Evolutionary conservation across 768 basidiomycete genomes (phyloP).

Genomic region (Tylopilus balloui): DNA sequence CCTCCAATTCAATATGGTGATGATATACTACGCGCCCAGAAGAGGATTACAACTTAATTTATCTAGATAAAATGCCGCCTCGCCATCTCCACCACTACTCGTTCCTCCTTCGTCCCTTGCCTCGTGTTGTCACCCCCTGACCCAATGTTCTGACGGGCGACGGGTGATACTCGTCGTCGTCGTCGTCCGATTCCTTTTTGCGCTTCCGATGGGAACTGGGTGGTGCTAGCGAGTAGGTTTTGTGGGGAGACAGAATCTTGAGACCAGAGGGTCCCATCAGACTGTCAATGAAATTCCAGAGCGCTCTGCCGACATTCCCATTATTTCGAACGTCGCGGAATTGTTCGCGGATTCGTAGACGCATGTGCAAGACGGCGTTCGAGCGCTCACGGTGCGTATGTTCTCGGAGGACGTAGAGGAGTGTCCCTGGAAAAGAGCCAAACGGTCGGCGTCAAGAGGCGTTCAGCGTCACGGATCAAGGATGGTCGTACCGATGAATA

Average conservation of each 20-base stretch:
- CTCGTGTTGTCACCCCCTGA: slow-evolving; percentile 39
- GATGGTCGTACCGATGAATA: slow-evolving; percentile 62
- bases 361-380: slow-evolving; percentile 52
- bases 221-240: slow-evolving; percentile 2
- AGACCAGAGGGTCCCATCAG: slow-evolving; percentile 33
- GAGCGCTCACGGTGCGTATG: slow-evolving; percentile 44
- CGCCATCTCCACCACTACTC: neutral
- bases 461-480: neutral
- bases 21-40: neutral
- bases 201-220: slow-evolving; percentile 30
- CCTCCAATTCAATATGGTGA: neutral
- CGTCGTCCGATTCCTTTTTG: slow-evolving; percentile 31
- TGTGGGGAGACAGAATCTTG: slow-evolving; percentile 27
- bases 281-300: slow-evolving; percentile 56
- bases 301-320: slow-evolving; percentile 43
- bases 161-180: slow-evolving; percentile 48
- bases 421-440: slow-evolving; percentile 48
- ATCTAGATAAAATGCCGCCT: neutral
- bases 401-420: slow-evolving; percentile 54
- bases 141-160: slow-evolving; percentile 38
- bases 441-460: neutral
- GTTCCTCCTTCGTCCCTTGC: slow-evolving; percentile 30
- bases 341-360: slow-evolving; percentile 48
- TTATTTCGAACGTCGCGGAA: slow-evolving; percentile 68
- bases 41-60: neutral